A percentile compares a stretch with the other conserved stretches of the same genome.
These are phyloP conservation scores for Tirmania nivea DNA, from an alignment of 495 filamentous ascomycete species.

Conservation along the genomic window DNA sequence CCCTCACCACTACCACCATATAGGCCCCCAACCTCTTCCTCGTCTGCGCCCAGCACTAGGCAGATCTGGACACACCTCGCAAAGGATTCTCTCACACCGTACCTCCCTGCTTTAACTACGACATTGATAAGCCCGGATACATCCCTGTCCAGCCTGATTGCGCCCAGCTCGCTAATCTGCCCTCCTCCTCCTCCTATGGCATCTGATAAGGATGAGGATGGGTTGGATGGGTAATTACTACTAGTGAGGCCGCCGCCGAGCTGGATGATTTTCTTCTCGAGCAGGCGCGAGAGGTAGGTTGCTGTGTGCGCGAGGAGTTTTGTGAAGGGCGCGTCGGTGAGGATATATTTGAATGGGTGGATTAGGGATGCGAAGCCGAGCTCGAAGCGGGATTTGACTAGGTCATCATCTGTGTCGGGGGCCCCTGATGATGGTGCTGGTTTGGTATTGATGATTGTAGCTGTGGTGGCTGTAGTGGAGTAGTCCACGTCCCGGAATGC, in stretches of 20 bases:
- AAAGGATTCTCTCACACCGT: constrained; percentile 64
- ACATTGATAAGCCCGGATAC: constrained; percentile 55
- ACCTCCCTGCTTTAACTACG: constrained; percentile 53
- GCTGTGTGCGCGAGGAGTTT: constrained; percentile 50
- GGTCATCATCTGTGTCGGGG: constrained; percentile 26
- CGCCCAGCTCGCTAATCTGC: constrained; percentile 60
- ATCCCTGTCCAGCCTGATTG: constrained; percentile 72
- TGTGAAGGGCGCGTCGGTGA: constrained; percentile 49
- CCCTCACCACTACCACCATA: constrained; percentile 37
- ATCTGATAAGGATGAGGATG: constrained; percentile 30
- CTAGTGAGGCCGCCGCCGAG: too few relatives aligned
- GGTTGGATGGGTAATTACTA: too few relatives aligned
- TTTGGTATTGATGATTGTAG: background rate
- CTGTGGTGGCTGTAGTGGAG: constrained; percentile 5
- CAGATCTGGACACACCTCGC: constrained; percentile 60
- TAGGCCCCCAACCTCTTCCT: constrained; percentile 60
- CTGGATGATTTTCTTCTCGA: constrained; percentile 78
- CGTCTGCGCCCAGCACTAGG: constrained; percentile 87
- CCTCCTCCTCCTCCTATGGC: constrained; percentile 22
- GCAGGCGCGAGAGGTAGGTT: constrained; percentile 44
- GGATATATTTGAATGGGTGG: constrained; percentile 59
- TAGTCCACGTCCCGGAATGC: constrained; percentile 88
- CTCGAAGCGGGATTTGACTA: constrained; percentile 55
- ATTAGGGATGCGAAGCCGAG: constrained; percentile 67
- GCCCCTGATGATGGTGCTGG: too few relatives aligned